These are phyloP conservation scores for Zalaria obscura DNA, from an alignment of 2,329 filamentous ascomycete genomes.

Conservation along the genomic window DNA sequence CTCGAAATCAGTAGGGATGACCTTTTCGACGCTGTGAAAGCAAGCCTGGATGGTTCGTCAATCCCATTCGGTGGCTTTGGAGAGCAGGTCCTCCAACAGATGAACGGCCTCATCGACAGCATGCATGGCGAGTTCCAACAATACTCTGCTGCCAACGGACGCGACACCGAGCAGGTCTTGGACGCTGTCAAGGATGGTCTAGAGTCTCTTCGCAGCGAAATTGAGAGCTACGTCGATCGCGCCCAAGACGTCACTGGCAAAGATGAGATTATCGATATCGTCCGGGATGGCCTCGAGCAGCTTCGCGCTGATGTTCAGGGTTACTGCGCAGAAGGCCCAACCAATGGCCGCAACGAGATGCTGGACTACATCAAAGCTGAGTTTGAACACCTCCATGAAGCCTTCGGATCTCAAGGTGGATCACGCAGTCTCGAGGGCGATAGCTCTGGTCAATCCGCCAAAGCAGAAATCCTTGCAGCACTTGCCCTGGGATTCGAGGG, in stretches of 20 bases:
- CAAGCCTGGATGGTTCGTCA: conserved; percentile 39
- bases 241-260: conserved; percentile 55
- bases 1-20: conserved; percentile 35
- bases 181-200: conserved; percentile 80
- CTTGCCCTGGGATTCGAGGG: conserved; percentile 24
- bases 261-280: conserved; percentile 61
- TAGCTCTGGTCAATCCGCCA: conserved; percentile 11
- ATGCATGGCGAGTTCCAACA: conserved; percentile 59
- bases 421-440: conserved; percentile 2
- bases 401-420: conserved; percentile 26
- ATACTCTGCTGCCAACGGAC: conserved; percentile 63
- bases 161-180: conserved; percentile 76
- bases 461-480: conserved; percentile 24
- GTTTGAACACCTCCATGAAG: conserved; percentile 46
- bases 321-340: conserved; percentile 28
- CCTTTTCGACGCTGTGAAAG: conserved; percentile 44
- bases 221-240: conserved; percentile 68
- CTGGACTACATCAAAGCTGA: conserved; percentile 38
- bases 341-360: conserved; percentile 29
- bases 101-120: conserved; percentile 44
- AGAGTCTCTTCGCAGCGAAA: conserved; percentile 63
- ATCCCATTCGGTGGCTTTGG: conserved; percentile 39
- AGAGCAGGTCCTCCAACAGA: conserved; percentile 44
- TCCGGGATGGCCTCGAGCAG: conserved; percentile 50
- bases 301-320: conserved; percentile 47